Evolutionary conservation across 2,329 filamentous ascomycete genomes (phyloP).

Genomic region (Pleomassaria siparia): DNA sequence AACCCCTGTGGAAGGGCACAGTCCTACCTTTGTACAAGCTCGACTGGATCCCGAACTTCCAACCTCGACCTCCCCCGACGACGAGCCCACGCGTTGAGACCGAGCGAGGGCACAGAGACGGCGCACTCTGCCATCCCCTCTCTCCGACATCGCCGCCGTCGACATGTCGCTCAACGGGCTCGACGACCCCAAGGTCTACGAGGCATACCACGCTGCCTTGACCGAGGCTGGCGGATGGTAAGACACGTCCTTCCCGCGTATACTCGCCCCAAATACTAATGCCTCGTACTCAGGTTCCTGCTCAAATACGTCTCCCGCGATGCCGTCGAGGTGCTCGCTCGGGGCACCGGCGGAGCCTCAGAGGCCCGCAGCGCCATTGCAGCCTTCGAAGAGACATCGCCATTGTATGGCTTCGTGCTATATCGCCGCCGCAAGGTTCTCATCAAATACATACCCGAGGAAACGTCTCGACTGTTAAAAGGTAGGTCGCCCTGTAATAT

Average conservation of each 20-base stretch:
- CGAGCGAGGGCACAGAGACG: not conserved
- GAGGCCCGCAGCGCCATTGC: conserved; percentile 80
- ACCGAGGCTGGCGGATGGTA: conserved; percentile 94
- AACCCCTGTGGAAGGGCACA: conserved; percentile 6
- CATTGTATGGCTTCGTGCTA: conserved; percentile 87
- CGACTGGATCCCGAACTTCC: not conserved
- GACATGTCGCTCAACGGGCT: conserved; percentile 94
- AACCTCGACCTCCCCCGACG: conserved; percentile 3
- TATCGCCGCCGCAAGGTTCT: conserved; percentile 89
- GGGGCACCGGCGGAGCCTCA: conserved; percentile 77
- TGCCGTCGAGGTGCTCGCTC: conserved; percentile 75
- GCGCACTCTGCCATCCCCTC: not conserved
- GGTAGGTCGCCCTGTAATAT: conserved; percentile 57
- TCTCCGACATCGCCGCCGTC: conserved; percentile 13
- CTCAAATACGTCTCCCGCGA: conserved; percentile 90
- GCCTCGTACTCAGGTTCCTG: conserved; percentile 70
- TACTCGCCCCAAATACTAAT: conserved; percentile 25
- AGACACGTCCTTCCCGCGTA: conserved; percentile 40
- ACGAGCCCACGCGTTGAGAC: not conserved
- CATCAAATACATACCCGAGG: conserved; percentile 89
- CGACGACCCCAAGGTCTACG: conserved; percentile 76
- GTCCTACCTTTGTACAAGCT: conserved; percentile 6
- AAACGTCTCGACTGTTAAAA: conserved; percentile 87
- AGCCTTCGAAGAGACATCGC: conserved; percentile 79
- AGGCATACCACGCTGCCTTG: conserved; percentile 78